Evolutionary conservation across 2,329 filamentous ascomycete species (phyloP), one percentile per base, ranked within the genome.

Genomic region (Saccharata proteae): DNA sequence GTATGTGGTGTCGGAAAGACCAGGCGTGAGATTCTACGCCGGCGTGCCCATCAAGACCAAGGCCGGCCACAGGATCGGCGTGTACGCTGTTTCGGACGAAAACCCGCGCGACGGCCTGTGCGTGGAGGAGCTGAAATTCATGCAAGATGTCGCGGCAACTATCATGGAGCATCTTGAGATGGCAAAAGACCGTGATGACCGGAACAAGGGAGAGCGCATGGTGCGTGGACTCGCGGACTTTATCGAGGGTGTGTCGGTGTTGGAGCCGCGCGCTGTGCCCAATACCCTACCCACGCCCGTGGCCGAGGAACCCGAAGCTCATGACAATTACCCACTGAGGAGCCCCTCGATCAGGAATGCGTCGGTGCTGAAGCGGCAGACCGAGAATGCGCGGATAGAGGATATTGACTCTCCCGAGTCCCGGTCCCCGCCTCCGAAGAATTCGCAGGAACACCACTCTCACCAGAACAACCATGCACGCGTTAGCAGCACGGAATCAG

Each of bases 91-190:
- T 2, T 54, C 74, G 3, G 74, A 78, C 40, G 64, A 69, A 25
- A 58, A 59, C n/a, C 64, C 69, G 0, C 65, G 70, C 10, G 43
- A 65, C 24, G 66, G 64, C 0, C 43, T 79, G 12, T 54, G 53
- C 8, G 43, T 56, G 0, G 57, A 58, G 6, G 65, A 73, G 29
- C 38, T 66, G 2, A 56, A 61, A 14, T 74, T 71, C 29, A 54
- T 80, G 46, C 61, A 65, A 25, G 71, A 72, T 23, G 60, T 77
- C 51, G 48, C 49, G 0, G 54, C 55, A 12, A 66, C 71, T 4
- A 59, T 74, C 4, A 72, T 74, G 55, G 65, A 73, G 21, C 74
- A 78, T 35, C 48, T 80, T 6, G 71, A 74, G 51, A 67, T 61
- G 57, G 68, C 57, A 10, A 30, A 30, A 15, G 28, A 30, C 13